Conservation (phyloP, 805 yeast genomes). For the Yarrowia hollandica region DNA sequence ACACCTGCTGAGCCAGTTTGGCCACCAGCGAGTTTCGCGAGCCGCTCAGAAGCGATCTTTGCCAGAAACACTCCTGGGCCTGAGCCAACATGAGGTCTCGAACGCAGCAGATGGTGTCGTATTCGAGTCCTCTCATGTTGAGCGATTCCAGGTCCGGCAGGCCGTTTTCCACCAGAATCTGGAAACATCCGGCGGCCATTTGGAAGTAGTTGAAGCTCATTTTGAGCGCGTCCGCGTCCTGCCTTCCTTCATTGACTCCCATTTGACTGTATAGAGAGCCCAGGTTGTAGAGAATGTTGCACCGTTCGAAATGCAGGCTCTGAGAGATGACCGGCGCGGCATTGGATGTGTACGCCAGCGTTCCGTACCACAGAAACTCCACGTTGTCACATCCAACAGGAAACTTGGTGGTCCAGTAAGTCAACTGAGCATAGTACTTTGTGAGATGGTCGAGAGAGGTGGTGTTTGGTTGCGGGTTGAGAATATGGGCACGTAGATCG, state of each 20-base stretch:
- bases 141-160: conserved; percentile 35
- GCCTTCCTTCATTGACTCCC: conserved; percentile 51
- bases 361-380: conserved; percentile 71
- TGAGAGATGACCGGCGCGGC: conserved; percentile 49
- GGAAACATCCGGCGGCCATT: conserved; percentile 66
- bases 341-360: conserved; percentile 55
- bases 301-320: conserved; percentile 59
- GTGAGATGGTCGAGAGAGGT: neutral
- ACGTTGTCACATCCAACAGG: conserved; percentile 52
- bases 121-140: conserved; percentile 49
- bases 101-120: conserved; percentile 53
- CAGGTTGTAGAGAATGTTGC: conserved; percentile 65
- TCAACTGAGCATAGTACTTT: conserved; percentile 36
- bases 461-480: neutral
- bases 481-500: neutral
- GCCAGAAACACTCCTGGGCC: conserved; percentile 87
- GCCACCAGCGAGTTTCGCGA: conserved; percentile 63
- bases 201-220: conserved; percentile 66
- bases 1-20: conserved; percentile 62
- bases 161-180: conserved; percentile 40
- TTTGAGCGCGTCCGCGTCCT: conserved; percentile 54
- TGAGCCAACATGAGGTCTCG: conserved; percentile 66
- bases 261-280: conserved; percentile 63
- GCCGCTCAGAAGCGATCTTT: conserved; percentile 54
- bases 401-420: conserved; percentile 48